Evolutionary conservation across 805 yeast species (phyloP), one percentile per base, ranked within the genome.

Genomic region (Candida sithepensis): DNA sequence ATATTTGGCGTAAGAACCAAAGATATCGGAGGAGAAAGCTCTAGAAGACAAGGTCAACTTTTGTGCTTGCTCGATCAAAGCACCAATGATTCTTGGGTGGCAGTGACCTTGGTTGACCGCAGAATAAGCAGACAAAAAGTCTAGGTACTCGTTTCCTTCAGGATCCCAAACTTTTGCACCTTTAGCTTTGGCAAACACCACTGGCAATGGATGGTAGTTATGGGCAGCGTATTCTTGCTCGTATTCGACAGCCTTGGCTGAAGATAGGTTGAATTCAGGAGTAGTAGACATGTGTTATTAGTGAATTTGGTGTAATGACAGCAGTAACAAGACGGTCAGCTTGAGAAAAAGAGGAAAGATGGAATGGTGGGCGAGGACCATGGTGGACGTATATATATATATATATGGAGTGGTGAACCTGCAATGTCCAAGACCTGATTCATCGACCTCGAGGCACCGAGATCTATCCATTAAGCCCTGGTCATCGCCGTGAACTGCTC

Each of bases 121-220:
- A 23, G 97, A 89, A 70, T 92, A 92, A 12, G 97, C 97, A 16
- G 96, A 85, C 51, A 92, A 72, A 64, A 92, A 92, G 68, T 92
- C 98, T 55, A 92, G 73, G 68, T 91, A 92, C 65, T 90, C 91
- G 36, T 84, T 88, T 55, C 97, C 97, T 70, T 92, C 98, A 7
- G 97, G 97, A 67, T 92, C 98, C 97, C 97, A 92, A 20, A 92
- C 97, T 55, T 88, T 85, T 23, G 97, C 96, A 43, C 98, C 98
- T 50, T 66, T 55, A 14, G 96, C 98, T 61, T 77, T 82, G 60
- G 86, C 77, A 70, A 92, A 87, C 14, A 92, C 97, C 50, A 92
- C 97, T 12, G 98, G 98, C 53, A 92, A 72, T 44, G 98, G 97
- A 70, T 89, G 97, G 73, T 92, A 92, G 75, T 92, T 92, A 72